Percentiles rank a stretch among this genome's conserved stretches.
phyloP scores from a whole-genome alignment of 2,329 filamentous ascomycete species.

The Ophiocordyceps camponoti-leonardi region DNA sequence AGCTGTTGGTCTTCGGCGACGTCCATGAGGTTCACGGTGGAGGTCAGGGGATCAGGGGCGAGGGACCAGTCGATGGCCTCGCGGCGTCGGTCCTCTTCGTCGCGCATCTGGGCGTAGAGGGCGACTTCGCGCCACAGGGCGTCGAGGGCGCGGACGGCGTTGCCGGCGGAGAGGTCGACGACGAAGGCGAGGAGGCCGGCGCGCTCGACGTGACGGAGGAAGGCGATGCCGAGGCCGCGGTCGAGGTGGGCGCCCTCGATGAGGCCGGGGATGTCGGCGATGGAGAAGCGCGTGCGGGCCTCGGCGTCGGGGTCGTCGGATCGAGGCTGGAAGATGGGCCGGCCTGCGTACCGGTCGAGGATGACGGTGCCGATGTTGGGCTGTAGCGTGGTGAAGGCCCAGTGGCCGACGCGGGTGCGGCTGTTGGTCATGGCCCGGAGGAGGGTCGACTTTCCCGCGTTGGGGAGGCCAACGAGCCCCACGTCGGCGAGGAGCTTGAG shows the following conservation, averaged over 20 bases:
- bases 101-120: constrained; percentile 65
- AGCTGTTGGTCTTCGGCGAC: neutral
- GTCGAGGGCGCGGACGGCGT: constrained; percentile 64
- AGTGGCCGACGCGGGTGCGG: constrained; percentile 75
- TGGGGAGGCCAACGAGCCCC: constrained; percentile 84
- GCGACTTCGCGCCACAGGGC: constrained; percentile 82
- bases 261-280: constrained; percentile 89
- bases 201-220: constrained; percentile 85
- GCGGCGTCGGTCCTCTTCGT: constrained; percentile 50
- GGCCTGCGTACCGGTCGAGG: constrained; percentile 69
- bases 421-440: constrained; percentile 77
- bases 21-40: constrained; percentile 10
- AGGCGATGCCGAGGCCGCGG: constrained; percentile 76
- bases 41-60: constrained; percentile 22
- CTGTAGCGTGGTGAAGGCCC: constrained; percentile 92
- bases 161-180: constrained; percentile 63
- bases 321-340: constrained; percentile 33
- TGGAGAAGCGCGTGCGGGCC: constrained; percentile 65
- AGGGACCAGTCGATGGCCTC: constrained; percentile 40
- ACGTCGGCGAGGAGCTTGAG: constrained; percentile 92
- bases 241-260: constrained; percentile 88
- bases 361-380: constrained; percentile 95
- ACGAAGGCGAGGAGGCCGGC: constrained; percentile 90
- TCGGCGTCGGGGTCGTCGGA: constrained; percentile 26
- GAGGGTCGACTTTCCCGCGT: constrained; percentile 89